A percentile compares a stretch with the other conserved stretches of the same genome.
phyloP scores from a whole-genome alignment of 2,329 filamentous ascomycete species.

The Botryotinia convoluta region DNA sequence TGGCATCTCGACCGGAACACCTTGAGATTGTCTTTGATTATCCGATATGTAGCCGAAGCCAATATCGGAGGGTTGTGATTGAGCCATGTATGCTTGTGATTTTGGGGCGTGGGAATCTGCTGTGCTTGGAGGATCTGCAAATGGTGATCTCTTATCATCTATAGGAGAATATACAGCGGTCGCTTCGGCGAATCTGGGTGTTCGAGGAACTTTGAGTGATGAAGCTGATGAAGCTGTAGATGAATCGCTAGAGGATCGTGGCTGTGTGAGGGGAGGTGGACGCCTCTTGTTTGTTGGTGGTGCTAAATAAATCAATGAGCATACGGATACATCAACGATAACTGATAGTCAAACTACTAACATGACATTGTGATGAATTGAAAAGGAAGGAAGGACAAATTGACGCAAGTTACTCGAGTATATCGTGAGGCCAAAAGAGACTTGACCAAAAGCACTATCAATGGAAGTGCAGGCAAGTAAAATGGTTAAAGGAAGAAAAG shows the following conservation, averaged over 20 bases:
- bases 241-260: slow-evolving; percentile 44
- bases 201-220: slow-evolving; percentile 62
- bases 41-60: slow-evolving; percentile 86
- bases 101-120: slow-evolving; percentile 17
- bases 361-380: slow-evolving; percentile 29
- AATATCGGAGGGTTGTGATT: slow-evolving; percentile 77
- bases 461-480: slow-evolving; percentile 21
- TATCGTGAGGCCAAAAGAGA: slow-evolving; percentile 17
- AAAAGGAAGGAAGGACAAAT: slow-evolving; percentile 23
- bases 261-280: slow-evolving; percentile 31
- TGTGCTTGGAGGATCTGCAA: slow-evolving; percentile 57
- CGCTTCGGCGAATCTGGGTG: slow-evolving; percentile 77
- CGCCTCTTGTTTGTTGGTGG: slow-evolving; percentile 32
- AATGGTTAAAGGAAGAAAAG: slow-evolving; percentile 33
- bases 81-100: slow-evolving; percentile 51
- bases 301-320: slow-evolving; percentile 21
- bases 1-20: slow-evolving; percentile 52
- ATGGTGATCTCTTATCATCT: slow-evolving; percentile 55
- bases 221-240: slow-evolving; percentile 41
- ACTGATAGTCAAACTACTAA: slow-evolving; percentile 23
- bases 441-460: slow-evolving; percentile 11
- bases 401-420: slow-evolving; percentile 20
- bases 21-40: slow-evolving; percentile 48
- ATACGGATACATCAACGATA: slow-evolving; percentile 10
- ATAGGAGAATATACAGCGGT: slow-evolving; percentile 76